Conservation (phyloP, 768 basidiomycete genomes). For the Phlegmacium glaucopus region DNA sequence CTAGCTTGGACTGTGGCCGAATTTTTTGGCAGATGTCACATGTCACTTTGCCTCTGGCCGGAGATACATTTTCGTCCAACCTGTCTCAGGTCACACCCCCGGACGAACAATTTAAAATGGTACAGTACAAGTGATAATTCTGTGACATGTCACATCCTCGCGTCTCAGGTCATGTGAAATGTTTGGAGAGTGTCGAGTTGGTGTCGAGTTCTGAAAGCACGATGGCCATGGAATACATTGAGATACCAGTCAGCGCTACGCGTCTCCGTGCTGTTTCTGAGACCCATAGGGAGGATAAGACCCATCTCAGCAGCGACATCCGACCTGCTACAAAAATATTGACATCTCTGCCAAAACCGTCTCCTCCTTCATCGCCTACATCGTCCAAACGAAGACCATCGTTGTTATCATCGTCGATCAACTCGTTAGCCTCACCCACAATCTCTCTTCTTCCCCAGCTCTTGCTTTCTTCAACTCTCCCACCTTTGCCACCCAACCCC, state of each 20-base stretch:
- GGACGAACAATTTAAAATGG: too few relatives aligned
- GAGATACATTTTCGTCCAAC: too few relatives aligned
- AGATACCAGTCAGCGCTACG: conserved; percentile 39
- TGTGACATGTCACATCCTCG: too few relatives aligned
- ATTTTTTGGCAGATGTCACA: too few relatives aligned
- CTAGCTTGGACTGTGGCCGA: too few relatives aligned
- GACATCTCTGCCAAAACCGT: conserved; percentile 41
- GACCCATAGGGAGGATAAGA: not conserved
- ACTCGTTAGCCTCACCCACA: conserved; percentile 26
- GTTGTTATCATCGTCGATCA: conserved; percentile 16
- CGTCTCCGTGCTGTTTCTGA: conserved; percentile 25
- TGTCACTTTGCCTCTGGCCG: too few relatives aligned
- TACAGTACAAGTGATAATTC: too few relatives aligned
- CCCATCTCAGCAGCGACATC: conserved; percentile 16
- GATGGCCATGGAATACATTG: conserved; percentile 53
- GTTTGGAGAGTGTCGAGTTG: too few relatives aligned
- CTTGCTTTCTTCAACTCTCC: conserved; percentile 30
- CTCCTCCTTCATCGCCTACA: conserved; percentile 29
- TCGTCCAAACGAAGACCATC: conserved; percentile 17
- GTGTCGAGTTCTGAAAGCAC: too few relatives aligned
- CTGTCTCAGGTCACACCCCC: too few relatives aligned
- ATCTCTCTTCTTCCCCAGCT: conserved; percentile 35
- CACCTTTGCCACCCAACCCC: conserved; percentile 8
- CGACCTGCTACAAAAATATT: conserved; percentile 38
- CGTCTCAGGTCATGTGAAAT: too few relatives aligned